Evolutionary conservation across 116 monocot genomes (phyloP).

Genomic region (Zostera marina): DNA sequence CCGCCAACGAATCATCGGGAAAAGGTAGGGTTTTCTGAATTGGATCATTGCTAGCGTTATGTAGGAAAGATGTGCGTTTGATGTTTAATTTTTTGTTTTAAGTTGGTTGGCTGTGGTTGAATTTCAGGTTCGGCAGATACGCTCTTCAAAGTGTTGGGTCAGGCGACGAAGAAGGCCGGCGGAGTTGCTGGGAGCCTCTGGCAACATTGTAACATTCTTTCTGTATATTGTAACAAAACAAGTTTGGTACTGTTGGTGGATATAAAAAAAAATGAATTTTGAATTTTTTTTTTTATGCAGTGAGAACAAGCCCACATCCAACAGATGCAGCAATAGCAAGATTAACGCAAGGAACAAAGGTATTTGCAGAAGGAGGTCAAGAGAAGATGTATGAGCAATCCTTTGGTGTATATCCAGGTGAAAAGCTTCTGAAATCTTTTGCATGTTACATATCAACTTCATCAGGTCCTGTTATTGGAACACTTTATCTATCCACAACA

Average conservation of each 20-base stretch:
- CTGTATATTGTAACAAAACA: not conserved
- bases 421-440: conserved; percentile 53
- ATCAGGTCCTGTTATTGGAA: conserved; percentile 77
- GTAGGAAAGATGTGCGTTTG: not conserved
- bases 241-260: not conserved
- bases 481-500: conserved; percentile 53
- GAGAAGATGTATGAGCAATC: conserved; percentile 59
- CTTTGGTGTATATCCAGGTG: conserved; percentile 51
- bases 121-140: not conserved
- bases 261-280: not conserved
- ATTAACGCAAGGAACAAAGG: conserved; percentile 62
- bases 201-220: not conserved
- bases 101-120: not conserved
- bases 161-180: conserved; percentile 2
- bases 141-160: conserved; percentile 2
- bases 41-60: not conserved
- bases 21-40: not conserved
- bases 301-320: conserved; percentile 48
- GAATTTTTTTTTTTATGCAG: conserved; percentile 17
- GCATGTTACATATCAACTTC: conserved; percentile 84
- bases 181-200: conserved; percentile 4
- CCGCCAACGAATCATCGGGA: not conserved
- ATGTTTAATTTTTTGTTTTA: not conserved
- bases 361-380: conserved; percentile 64
- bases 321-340: conserved; percentile 61